Percentiles rank a stretch among this genome's conserved stretches.
phyloP scores from a whole-genome alignment of 495 filamentous ascomycete genomes.

The Tricharina praecox region DNA sequence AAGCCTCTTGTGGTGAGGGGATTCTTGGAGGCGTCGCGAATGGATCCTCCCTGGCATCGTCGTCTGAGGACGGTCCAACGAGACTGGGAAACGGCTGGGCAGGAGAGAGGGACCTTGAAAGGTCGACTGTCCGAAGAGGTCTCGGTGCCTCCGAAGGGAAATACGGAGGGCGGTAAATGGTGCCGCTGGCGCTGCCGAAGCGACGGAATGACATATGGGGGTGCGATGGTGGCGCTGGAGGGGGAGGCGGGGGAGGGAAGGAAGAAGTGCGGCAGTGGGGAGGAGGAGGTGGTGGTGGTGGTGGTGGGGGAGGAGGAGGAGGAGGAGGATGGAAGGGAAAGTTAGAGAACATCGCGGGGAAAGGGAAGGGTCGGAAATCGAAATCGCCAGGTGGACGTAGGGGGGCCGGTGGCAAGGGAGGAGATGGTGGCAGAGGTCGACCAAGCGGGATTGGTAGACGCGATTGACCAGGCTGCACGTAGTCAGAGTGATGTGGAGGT shows the following conservation, averaged over 20 bases:
- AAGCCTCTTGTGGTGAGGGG: background rate
- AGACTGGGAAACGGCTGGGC: background rate
- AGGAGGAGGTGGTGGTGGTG: background rate
- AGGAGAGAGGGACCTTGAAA: background rate
- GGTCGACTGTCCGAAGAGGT: too few relatives aligned
- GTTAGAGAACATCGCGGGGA: background rate
- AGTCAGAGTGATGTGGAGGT: too few relatives aligned
- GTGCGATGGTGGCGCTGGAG: conserved; percentile 7
- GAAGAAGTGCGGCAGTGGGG: too few relatives aligned
- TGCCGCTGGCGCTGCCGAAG: background rate
- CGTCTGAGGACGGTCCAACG: background rate
- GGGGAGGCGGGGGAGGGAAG: conserved; percentile 1
- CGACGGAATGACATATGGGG: conserved; percentile 10
- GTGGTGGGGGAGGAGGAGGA: background rate
- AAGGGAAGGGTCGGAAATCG: background rate
- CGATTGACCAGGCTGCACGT: too few relatives aligned
- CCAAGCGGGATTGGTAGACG: too few relatives aligned
- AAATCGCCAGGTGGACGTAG: too few relatives aligned
- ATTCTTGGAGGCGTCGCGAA: background rate
- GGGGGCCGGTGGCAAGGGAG: conserved; percentile 4
- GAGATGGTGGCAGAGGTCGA: conserved; percentile 6
- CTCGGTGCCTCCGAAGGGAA: background rate
- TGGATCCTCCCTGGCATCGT: too few relatives aligned
- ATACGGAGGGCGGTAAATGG: background rate
- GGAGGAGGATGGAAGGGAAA: background rate